These are phyloP conservation scores for Cardiospermum halicacabum DNA, from an alignment of 345 rosid genomes.

Conservation along the genomic window DNA sequence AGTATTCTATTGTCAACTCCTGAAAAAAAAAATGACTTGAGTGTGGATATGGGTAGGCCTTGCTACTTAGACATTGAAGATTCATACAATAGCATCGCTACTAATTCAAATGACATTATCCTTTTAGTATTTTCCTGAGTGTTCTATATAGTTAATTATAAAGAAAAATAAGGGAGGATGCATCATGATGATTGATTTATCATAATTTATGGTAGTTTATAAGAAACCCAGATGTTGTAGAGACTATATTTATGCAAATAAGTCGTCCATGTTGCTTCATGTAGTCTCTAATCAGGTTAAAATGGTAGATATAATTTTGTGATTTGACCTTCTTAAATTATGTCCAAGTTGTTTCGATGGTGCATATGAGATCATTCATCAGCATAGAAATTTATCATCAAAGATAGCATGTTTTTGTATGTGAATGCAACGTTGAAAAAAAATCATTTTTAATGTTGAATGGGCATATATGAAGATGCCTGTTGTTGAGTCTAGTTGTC, in stretches of 20 bases:
- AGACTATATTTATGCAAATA: background rate
- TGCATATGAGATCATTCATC: background rate
- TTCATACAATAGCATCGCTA: background rate
- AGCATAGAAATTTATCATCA: background rate
- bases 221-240: background rate
- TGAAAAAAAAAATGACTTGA: background rate
- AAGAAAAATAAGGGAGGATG: no score
- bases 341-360: background rate
- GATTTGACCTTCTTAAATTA: background rate
- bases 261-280: background rate
- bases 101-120: background rate
- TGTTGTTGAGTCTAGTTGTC: background rate
- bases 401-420: background rate
- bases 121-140: background rate
- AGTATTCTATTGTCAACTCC: background rate
- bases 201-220: background rate
- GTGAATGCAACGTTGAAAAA: background rate
- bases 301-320: background rate
- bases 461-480: background rate
- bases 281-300: background rate
- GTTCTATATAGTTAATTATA: background rate
- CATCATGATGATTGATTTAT: background rate
- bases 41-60: background rate
- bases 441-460: background rate
- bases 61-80: background rate